Evolutionary conservation across 2,329 filamentous ascomycete genomes (phyloP).

Genomic region (Microsporum canis): DNA sequence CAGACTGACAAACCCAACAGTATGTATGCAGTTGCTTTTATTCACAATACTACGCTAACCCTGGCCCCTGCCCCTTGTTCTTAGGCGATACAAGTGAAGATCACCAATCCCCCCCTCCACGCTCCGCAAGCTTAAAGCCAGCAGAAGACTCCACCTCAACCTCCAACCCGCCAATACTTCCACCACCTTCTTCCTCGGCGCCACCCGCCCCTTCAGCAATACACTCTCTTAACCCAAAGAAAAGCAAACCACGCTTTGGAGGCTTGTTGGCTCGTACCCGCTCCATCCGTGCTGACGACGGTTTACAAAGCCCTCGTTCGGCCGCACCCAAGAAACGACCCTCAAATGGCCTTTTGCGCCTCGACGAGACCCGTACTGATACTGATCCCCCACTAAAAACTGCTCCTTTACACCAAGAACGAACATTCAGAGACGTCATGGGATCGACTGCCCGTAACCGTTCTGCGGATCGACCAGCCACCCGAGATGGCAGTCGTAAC

Average conservation of each 20-base stretch:
- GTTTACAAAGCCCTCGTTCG: conserved; percentile 20
- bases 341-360: conserved; percentile 29
- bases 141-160: conserved; percentile 14
- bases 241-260: conserved; percentile 36
- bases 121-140: conserved; percentile 3
- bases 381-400: conserved; percentile 45
- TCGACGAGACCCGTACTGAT: conserved; percentile 26
- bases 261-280: conserved; percentile 36
- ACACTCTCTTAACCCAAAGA: conserved; percentile 24
- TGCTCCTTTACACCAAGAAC: conserved; percentile 55
- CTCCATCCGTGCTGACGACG: conserved; percentile 35
- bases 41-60: background rate
- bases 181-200: background rate
- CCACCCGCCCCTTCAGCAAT: background rate
- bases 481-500: conserved; percentile 14
- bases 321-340: conserved; percentile 25
- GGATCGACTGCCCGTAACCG: conserved; percentile 54
- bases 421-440: conserved; percentile 58
- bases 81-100: conserved; percentile 12
- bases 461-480: conserved; percentile 54
- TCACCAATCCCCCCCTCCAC: conserved; percentile 8
- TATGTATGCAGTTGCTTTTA: background rate
- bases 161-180: background rate
- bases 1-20: background rate
- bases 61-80: background rate